These are phyloP conservation scores for Sclerotinia spermophila DNA, from an alignment of 2,329 filamentous ascomycete genomes.

Conservation along the genomic window DNA sequence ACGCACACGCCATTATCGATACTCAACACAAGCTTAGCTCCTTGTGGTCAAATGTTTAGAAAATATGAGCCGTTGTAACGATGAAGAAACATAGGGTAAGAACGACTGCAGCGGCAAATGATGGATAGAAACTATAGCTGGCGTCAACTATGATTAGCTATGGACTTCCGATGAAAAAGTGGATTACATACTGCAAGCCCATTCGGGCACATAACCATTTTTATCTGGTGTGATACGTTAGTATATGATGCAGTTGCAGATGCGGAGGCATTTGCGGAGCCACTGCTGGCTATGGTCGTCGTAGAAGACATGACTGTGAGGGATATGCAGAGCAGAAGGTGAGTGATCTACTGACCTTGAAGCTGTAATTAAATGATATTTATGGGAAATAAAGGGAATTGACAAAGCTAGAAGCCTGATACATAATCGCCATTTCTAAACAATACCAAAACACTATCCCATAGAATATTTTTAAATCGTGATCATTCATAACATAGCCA, in stretches of 20 bases:
- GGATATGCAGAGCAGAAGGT: not conserved
- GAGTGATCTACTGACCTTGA: not conserved
- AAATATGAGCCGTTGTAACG: conserved; percentile 35
- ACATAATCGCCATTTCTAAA: not conserved
- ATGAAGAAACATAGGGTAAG: conserved; percentile 40
- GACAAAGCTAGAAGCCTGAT: no score
- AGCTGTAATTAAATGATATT: no score
- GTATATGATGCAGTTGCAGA: conserved; percentile 4
- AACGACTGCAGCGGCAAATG: conserved; percentile 38
- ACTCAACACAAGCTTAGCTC: conserved; percentile 42
- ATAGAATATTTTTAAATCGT: no score
- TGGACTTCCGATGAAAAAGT: not conserved
- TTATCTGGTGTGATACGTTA: conserved; percentile 4
- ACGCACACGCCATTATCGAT: conserved; percentile 43
- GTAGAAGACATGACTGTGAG: not conserved
- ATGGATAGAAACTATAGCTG: conserved; percentile 40
- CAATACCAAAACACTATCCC: not conserved
- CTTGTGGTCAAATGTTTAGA: conserved; percentile 39
- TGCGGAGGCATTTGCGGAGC: not conserved
- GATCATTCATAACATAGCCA: not conserved
- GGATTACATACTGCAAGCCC: conserved; percentile 32
- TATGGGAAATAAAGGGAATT: not conserved
- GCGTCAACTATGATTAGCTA: conserved; percentile 22
- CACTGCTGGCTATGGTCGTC: not conserved
- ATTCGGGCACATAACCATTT: conserved; percentile 32